A percentile compares a stretch with the other conserved stretches of the same genome.
Conservation (phyloP, 345 rosid species). For the Cardamine occulta region DNA sequence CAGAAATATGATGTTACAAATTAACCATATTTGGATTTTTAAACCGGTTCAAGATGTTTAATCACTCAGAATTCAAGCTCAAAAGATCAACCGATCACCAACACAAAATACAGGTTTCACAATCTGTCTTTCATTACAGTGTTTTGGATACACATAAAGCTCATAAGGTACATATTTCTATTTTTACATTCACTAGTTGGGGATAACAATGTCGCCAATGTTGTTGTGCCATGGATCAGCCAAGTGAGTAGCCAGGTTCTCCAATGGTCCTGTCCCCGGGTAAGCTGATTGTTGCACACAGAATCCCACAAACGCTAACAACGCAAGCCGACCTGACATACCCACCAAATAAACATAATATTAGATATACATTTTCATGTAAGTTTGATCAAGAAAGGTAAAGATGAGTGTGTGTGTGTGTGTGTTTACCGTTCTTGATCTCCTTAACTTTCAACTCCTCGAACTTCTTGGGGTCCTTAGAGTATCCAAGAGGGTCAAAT, state of each 20-base stretch:
- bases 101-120: conserved; percentile 37
- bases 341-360: conserved; percentile 9
- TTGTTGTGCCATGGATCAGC: conserved; percentile 99
- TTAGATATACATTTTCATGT: conserved; percentile 1
- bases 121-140: conserved; percentile 42
- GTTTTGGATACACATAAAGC: conserved; percentile 42
- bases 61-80: conserved; percentile 21
- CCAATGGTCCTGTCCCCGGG: conserved; percentile 98
- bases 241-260: conserved; percentile 92
- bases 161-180: conserved; percentile 36
- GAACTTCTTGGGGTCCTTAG: conserved; percentile 91
- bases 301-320: conserved; percentile 93
- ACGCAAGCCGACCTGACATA: conserved; percentile 74
- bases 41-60: conserved; percentile 16
- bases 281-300: conserved; percentile 96
- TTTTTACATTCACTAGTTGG: conserved; percentile 47
- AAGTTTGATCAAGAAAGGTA: conserved; percentile 17
- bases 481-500: conserved; percentile 94
- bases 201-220: conserved; percentile 79
- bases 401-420: not conserved
- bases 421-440: conserved; percentile 76
- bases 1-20: not conserved
- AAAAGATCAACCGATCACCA: conserved; percentile 23
- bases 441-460: conserved; percentile 92
- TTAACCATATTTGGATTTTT: conserved; percentile 3